A percentile compares a stretch with the other conserved stretches of the same genome.
These are phyloP conservation scores for Beauveria varroae DNA, from an alignment of 2,329 filamentous ascomycete genomes.

Conservation along the genomic window DNA sequence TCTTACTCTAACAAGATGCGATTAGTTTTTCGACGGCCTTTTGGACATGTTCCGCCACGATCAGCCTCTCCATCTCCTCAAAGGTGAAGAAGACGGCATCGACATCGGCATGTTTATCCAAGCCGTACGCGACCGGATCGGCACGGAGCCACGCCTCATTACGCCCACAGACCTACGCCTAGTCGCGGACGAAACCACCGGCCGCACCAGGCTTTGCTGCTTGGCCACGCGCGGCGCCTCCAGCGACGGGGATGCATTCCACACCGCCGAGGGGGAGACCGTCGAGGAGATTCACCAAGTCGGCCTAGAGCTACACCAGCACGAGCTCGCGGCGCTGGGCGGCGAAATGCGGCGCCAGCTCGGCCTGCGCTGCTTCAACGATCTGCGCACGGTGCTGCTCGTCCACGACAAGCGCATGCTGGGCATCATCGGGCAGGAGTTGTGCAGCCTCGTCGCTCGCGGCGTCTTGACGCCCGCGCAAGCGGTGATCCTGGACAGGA, in stretches of 20 bases:
- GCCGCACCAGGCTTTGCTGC: constrained; percentile 23
- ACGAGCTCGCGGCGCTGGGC: constrained; percentile 25
- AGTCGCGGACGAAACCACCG: constrained; percentile 17
- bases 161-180: constrained; percentile 26
- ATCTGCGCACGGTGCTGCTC: constrained; percentile 31
- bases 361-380: constrained; percentile 31
- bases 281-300: constrained; percentile 29
- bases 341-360: constrained; percentile 28
- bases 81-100: constrained; percentile 28
- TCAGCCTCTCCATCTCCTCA: constrained; percentile 28
- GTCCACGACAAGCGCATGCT: constrained; percentile 37
- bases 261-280: constrained; percentile 17
- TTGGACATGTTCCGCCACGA: constrained; percentile 23
- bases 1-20: neutral
- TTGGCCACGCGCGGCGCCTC: neutral
- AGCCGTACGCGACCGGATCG: constrained; percentile 20
- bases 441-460: constrained; percentile 19
- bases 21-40: constrained; percentile 25
- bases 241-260: constrained; percentile 1
- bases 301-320: constrained; percentile 31
- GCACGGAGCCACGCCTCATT: constrained; percentile 26
- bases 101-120: constrained; percentile 33
- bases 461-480: constrained; percentile 22
- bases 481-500: constrained; percentile 18
- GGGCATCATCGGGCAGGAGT: constrained; percentile 29